Percentiles rank a stretch among this genome's conserved stretches.
These are phyloP conservation scores for Neonothopanus nambi DNA, from an alignment of 1,284 basidiomycete genomes.

Conservation along the genomic window DNA sequence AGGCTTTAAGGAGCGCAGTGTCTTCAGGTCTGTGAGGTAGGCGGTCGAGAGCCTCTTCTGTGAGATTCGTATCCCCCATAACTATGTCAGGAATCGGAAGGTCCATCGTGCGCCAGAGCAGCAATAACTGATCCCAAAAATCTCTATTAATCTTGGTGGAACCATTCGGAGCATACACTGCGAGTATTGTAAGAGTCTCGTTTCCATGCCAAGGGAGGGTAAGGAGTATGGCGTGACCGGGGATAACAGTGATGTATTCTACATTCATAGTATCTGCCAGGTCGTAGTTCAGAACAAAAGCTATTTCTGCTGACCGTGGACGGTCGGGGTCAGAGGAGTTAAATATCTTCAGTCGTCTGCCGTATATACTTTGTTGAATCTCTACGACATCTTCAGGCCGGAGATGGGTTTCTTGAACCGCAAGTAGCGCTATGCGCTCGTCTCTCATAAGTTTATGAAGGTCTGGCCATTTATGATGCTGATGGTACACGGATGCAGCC, in stretches of 20 bases:
- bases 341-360: conserved; percentile 7
- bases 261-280: background rate
- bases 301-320: conserved; percentile 8
- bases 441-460: conserved; percentile 6
- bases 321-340: conserved; percentile 10
- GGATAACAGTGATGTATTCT: conserved; percentile 2
- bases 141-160: background rate
- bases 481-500: background rate
- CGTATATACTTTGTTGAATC: conserved; percentile 8
- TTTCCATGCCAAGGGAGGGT: conserved; percentile 12
- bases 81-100: conserved; percentile 7
- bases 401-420: conserved; percentile 14
- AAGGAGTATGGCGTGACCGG: conserved; percentile 13
- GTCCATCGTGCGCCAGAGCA: background rate
- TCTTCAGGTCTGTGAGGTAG: too few species aligned
- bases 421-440: conserved; percentile 13
- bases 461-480: background rate
- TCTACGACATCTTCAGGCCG: background rate
- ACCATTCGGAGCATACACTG: conserved; percentile 14
- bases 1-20: background rate
- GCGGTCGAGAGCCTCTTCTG: background rate
- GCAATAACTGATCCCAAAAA: conserved; percentile 5
- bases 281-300: conserved; percentile 8
- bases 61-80: conserved; percentile 12
- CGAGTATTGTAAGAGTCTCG: conserved; percentile 7